These are phyloP conservation scores for Xylariaceae sp. DNA, from an alignment of 2,329 filamentous ascomycete species.

Conservation along the genomic window DNA sequence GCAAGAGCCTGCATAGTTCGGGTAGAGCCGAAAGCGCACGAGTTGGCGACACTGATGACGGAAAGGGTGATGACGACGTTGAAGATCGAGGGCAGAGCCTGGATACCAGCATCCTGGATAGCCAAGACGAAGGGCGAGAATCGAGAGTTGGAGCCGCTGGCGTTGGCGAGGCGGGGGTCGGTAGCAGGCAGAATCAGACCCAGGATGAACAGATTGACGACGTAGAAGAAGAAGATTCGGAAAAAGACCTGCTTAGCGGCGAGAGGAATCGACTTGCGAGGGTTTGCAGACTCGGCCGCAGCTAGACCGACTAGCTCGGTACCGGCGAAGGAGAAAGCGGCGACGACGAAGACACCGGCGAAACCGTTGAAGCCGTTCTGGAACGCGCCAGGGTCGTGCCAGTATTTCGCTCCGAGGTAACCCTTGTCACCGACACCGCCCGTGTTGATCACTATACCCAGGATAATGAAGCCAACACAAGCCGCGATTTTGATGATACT, in stretches of 20 bases:
- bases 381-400: constrained; percentile 53
- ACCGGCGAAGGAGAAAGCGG: constrained; percentile 46
- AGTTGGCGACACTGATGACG: constrained; percentile 48
- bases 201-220: constrained; percentile 46
- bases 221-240: constrained; percentile 49
- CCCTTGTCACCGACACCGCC: constrained; percentile 51
- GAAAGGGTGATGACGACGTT: constrained; percentile 48
- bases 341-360: constrained; percentile 46
- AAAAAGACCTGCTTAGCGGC: constrained; percentile 52
- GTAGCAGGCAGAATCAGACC: constrained; percentile 43
- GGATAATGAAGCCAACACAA: constrained; percentile 58
- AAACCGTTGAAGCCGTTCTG: constrained; percentile 46
- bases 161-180: constrained; percentile 36
- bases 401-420: constrained; percentile 57
- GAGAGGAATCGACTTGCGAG: constrained; percentile 42
- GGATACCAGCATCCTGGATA: constrained; percentile 45
- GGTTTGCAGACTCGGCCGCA: constrained; percentile 46
- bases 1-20: constrained; percentile 47
- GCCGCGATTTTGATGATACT: constrained; percentile 53
- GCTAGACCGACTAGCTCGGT: constrained; percentile 49
- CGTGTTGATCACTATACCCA: constrained; percentile 54
- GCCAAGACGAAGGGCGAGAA: constrained; percentile 48
- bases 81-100: constrained; percentile 46
- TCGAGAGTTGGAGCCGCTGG: constrained; percentile 38
- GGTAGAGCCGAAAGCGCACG: constrained; percentile 45